Percentiles rank a stretch among this genome's conserved stretches.
phyloP scores from a whole-genome alignment of 73 alveolate species.

The Paramecium pentaurelia region DNA sequence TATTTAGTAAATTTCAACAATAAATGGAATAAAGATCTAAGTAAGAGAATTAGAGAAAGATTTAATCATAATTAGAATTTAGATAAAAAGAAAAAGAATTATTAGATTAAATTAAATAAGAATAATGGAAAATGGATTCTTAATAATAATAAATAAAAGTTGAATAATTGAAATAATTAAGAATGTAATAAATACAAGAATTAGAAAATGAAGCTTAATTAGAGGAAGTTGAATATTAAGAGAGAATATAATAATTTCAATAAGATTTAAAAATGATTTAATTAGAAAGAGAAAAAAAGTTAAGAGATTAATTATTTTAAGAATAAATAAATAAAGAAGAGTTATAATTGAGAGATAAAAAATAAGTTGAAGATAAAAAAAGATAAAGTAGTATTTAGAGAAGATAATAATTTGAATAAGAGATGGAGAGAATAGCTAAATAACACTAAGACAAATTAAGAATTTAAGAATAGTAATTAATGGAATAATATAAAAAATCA shows the following conservation, averaged over 20 bases:
- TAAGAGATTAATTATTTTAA: neutral
- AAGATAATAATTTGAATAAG: neutral
- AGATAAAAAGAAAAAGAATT: slow-evolving; percentile 18
- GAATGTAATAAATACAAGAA: neutral
- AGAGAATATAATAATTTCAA: neutral
- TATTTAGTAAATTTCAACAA: neutral
- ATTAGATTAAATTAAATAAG: neutral
- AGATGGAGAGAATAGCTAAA: neutral
- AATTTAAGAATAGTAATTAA: neutral
- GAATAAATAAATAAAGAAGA: neutral
- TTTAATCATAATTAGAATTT: neutral
- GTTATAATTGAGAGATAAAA: neutral
- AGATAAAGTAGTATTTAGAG: neutral
- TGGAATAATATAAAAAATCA: slow-evolving; percentile 4
- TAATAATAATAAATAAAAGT: neutral
- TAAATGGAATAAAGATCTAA: neutral
- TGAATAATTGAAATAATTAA: neutral
- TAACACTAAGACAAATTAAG: slow-evolving; percentile 13
- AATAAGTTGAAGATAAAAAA: neutral
- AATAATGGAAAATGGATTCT: slow-evolving; percentile 35
- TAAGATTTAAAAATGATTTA: slow-evolving; percentile 27
- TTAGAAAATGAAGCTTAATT: neutral
- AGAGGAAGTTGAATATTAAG: slow-evolving; percentile 9
- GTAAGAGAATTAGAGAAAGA: neutral
- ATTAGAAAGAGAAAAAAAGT: slow-evolving; percentile 17